phyloP scores from a whole-genome alignment of 306 rosid species.

The Medicago lupulina region DNA sequence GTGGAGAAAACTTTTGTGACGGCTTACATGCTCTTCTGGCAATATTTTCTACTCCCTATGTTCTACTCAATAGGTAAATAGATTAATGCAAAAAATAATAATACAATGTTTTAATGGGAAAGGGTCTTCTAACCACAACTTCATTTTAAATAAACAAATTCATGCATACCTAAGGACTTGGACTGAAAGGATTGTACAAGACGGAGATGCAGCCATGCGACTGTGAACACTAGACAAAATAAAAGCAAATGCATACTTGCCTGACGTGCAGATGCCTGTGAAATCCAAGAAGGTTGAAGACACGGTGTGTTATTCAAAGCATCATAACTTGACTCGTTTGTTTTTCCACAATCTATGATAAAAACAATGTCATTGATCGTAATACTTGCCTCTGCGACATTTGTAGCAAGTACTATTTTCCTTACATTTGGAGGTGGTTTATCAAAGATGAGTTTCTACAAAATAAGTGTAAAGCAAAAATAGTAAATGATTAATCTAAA shows the following conservation, averaged over 20 bases:
- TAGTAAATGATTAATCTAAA: background rate
- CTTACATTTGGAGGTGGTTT: conserved; percentile 84
- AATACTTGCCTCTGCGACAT: conserved; percentile 99
- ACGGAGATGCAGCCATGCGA: background rate
- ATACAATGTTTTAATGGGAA: too few species aligned
- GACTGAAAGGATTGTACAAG: too few species aligned
- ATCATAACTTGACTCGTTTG: conserved; percentile 95
- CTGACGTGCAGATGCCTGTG: conserved; percentile 95
- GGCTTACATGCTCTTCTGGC: too few species aligned
- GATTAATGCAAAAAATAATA: too few species aligned
- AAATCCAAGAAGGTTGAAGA: conserved; percentile 94
- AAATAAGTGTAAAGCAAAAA: conserved; percentile 26
- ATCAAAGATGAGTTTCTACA: conserved; percentile 91
- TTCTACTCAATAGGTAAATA: too few species aligned
- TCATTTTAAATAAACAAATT: too few species aligned
- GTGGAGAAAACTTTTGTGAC: too few species aligned
- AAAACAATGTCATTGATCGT: conserved; percentile 91
- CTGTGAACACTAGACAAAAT: background rate
- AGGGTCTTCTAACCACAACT: too few species aligned
- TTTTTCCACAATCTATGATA: conserved; percentile 96
- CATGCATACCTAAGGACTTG: too few species aligned
- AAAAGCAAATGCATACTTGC: conserved; percentile 56
- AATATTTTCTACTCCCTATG: too few species aligned
- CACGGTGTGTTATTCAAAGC: conserved; percentile 98
- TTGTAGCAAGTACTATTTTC: conserved; percentile 91